Evolutionary conservation across 768 basidiomycete genomes (phyloP), one percentile per base, ranked within the genome.

Genomic region (Trametes cingulata): DNA sequence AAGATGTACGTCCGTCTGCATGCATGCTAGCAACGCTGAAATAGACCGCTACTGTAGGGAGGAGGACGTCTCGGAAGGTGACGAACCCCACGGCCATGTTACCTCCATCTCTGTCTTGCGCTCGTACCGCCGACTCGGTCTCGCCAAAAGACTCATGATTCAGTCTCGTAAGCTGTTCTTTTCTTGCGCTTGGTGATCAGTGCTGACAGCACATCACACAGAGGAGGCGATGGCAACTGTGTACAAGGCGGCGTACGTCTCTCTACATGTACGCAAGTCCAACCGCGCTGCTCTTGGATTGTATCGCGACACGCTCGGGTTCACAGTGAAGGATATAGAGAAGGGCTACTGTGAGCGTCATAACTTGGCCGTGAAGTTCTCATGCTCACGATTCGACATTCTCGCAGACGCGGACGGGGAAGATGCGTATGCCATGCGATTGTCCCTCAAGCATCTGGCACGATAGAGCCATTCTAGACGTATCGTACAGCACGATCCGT

Each of bases 61-160:
- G 60, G 82, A 82, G 57, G 85, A 84, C 13, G 72, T 77, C 13
- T 75, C 88, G 50, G 83, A 85, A 25, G 80, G 81, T 1, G 80
- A 81, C 22, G 82, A 85, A 22, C 78, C 84, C 0, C 90, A 95
- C 64, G 95, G 95, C 0, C 95, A 98, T 68, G 92, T 98, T 69
- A 98, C 95, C 14, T 97, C 95, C 5, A 98, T 98, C 69, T 96
- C 94, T 0, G 95, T 98, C 2, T 77, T 98, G 35, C 82, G 95
- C 60, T 87, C 91, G 14, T 93, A 97, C 69, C 81, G 95, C 43
- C 83, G 95, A n/a, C 78, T 97, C 6, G 95, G 96, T 8, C 73
- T 98, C 2, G 95, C 95, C 15, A 95, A 95, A 76, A 93, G 93
- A 70, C 77, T 98, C 27, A 98, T 98, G 95, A 67, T 93, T 19